Evolutionary conservation across 75 land plant genomes (phyloP), one percentile per base, ranked within the genome.

Genomic region (Sequoiadendron giganteum): DNA sequence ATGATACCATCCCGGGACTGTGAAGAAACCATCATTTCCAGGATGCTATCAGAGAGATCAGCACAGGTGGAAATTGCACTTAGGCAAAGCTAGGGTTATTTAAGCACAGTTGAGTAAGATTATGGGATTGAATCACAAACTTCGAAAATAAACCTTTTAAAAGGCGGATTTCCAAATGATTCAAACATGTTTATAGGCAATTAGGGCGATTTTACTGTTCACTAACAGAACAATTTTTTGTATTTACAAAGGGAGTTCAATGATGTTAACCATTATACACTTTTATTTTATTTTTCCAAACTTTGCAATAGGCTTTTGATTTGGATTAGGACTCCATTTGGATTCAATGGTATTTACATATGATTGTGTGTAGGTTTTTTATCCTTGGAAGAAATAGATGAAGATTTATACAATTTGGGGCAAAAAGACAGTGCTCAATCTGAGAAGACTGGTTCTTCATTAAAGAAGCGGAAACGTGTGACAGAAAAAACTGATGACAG

Each of bases 381-480:
- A 54, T 93, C 96, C 7, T 90, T 97, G 56, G 99, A 97, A 86
- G 99, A 97, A 94, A 91, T 97, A 80, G 97, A 97, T 78, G 97
- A 94, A 77, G 90, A 92, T 79, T 92, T 86, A 36, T 95, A 92
- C 79, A 88, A 90, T 2, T 84, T 92, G n/a, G 45, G 48, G 43
- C 42, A 85, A 54, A 85, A n/a, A 30, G 68, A 85, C 42, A 56
- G 43, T 56, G 43, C 42, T 25, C 65, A 36, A 34, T 9, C 86
- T 21, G 68, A 85, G 40, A 56, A 56, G 56, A 56, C 86, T 36
- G 36, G 58, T 38, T 56, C 25, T 52, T 56, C 16, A 10, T 85
- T 40, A 55, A 85, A 85, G 68, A 85, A 85, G 56, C 58, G 40
- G 86, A 85, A 85, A 56, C 68, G 21, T 55, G 40, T 19, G n/a